A percentile compares a stretch with the other conserved stretches of the same genome.
phyloP scores from a whole-genome alignment of 1,284 basidiomycete genomes.

The Fomes fomentarius region DNA sequence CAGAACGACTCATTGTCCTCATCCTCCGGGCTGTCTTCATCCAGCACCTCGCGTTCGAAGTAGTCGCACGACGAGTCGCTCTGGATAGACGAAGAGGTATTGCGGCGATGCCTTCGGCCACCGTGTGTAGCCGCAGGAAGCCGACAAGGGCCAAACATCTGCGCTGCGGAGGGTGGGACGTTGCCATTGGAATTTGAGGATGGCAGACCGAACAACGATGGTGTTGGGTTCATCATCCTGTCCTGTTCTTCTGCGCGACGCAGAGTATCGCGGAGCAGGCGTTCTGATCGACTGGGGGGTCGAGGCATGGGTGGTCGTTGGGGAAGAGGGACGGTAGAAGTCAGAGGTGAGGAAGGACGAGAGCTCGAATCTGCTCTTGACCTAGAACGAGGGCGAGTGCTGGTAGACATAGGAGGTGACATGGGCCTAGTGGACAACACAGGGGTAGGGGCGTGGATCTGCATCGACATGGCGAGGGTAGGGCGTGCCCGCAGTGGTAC shows the following conservation, averaged over 20 bases:
- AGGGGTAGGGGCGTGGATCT: conserved; percentile 36
- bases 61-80: conserved; percentile 31
- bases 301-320: conserved; percentile 34
- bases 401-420: conserved; percentile 22
- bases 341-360: conserved; percentile 29
- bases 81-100: conserved; percentile 31
- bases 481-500: conserved; percentile 33
- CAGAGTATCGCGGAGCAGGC: conserved; percentile 60
- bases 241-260: conserved; percentile 50
- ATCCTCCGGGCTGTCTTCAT: conserved; percentile 35
- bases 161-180: conserved; percentile 15
- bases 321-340: conserved; percentile 24
- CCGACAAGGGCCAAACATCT: conserved; percentile 18
- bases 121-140: conserved; percentile 12
- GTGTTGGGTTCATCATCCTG: conserved; percentile 26
- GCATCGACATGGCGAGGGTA: conserved; percentile 41
- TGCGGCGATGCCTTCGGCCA: conserved; percentile 26
- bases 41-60: conserved; percentile 29
- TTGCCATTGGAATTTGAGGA: conserved; percentile 20
- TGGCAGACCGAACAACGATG: conserved; percentile 21
- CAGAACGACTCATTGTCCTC: conserved; percentile 31
- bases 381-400: conserved; percentile 26
- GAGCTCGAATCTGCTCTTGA: conserved; percentile 26
- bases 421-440: conserved; percentile 30
- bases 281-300: conserved; percentile 50